Base-by-base conservation (phyloP, 805 yeast genomes). In the Yamadazyma takamatsuzukensis region DNA sequence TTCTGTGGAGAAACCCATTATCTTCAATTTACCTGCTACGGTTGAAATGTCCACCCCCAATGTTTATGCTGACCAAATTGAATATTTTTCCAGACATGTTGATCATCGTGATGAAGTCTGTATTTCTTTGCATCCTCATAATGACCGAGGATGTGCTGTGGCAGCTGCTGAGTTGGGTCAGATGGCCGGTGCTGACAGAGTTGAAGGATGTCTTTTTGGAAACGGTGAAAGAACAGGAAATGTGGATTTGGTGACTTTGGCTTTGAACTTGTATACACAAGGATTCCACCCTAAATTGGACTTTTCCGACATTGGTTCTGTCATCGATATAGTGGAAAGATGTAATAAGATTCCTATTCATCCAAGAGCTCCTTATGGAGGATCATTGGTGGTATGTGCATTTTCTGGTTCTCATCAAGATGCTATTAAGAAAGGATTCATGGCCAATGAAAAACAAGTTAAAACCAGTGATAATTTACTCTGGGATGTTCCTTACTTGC, bases 161-260 rank as follows among this genome's bases (percentile, higher is more conserved):
- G 93, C 90, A 8, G 93, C 93, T 21, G 81, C 88, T 3, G 94
- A 83, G 59, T 70, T 83, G 36, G 94, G 84, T 28, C 80, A 78
- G 50, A 50, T 83, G 59, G 94, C 87, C 3, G 94, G 94, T 33
- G 94, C 87, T n/a, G 87, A 83, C 55, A 74, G 94, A 56, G 83
- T 83, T 16, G 94, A 83, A 59, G 94, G 94, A 15, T 83, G 90
- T 61, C 61, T 83, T 29, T 83, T 83, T 48, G 94, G 93, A 32
- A 83, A 83, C 50, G 93, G 94, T 45, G 94, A 83, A 65, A 76
- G 94, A 57, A 83, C 94, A 4, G 94, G 94, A 43, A 83, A 83
- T 51, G 94, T 84, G 32, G 93, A 84, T 53, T 62, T 83, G 34
- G 88, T 83, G 19, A 83, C 93, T 2, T 62, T 83, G 32, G 90